These are phyloP conservation scores for Linderina pennispora DNA, from an alignment of 192 early-diverging fungal genomes.

Conservation along the genomic window DNA sequence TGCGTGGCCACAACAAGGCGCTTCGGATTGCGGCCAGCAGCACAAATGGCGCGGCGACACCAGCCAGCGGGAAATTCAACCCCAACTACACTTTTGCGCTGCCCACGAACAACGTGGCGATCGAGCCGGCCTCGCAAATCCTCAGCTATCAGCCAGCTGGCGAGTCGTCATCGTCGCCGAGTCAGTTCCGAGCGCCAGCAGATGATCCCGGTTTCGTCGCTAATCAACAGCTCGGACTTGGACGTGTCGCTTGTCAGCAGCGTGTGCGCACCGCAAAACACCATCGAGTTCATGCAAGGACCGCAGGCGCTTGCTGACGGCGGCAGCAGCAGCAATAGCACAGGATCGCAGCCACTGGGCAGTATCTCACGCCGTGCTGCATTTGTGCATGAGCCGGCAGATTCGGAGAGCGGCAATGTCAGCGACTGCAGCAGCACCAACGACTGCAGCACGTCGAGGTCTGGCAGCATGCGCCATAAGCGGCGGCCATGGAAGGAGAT, in stretches of 20 bases:
- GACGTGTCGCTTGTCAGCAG: slow-evolving; percentile 37
- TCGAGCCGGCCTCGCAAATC: slow-evolving; percentile 12
- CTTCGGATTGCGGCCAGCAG: neutral
- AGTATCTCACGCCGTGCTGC: neutral
- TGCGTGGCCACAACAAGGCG: neutral
- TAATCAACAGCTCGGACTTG: slow-evolving; percentile 28
- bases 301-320: slow-evolving; percentile 2
- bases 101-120: slow-evolving; percentile 9
- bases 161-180: no score
- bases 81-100: slow-evolving; percentile 23
- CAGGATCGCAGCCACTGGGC: neutral
- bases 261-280: slow-evolving; percentile 36
- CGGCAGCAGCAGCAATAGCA: neutral
- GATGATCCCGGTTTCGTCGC: slow-evolving; percentile 38
- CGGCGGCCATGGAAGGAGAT: slow-evolving; percentile 92
- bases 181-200: slow-evolving; percentile 5
- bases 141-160: no score
- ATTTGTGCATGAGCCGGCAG: neutral
- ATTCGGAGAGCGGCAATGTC: slow-evolving; percentile 16
- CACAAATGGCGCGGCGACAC: neutral
- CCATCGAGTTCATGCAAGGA: slow-evolving; percentile 26
- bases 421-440: slow-evolving; percentile 32
- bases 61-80: no score
- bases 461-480: neutral
- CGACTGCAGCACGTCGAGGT: neutral